Evolutionary conservation across 345 rosid species (phyloP).

Genomic region (Gossypium raimondii): DNA sequence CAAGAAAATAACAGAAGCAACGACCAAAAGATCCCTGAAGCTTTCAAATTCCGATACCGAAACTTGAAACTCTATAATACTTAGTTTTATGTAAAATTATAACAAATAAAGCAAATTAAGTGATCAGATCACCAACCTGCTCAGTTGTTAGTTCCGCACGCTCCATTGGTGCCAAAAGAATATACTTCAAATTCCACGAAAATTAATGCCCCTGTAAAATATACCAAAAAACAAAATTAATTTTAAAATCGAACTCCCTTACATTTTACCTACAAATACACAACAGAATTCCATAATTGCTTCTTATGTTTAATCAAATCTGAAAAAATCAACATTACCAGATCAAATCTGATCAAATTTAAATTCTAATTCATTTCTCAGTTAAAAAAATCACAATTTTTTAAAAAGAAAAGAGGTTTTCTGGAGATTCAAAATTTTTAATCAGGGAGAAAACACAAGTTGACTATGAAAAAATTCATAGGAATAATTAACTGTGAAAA

Average conservation of each 20-base stretch:
- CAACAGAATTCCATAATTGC: not conserved
- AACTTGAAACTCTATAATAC: not conserved
- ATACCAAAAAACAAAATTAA: not conserved
- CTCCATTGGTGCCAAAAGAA: slow-evolving; percentile 48
- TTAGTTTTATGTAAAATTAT: not conserved
- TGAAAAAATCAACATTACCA: not conserved
- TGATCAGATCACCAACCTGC: slow-evolving; percentile 51
- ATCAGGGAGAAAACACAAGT: not conserved
- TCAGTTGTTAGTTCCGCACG: slow-evolving; percentile 69
- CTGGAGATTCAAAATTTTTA: not conserved
- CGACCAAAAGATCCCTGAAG: not conserved
- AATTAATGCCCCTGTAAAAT: slow-evolving; percentile 29
- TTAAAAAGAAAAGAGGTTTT: no score
- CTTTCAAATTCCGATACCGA: not conserved
- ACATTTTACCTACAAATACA: not conserved
- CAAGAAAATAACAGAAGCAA: not conserved
- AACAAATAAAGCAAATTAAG: slow-evolving; percentile 11
- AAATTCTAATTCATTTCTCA: not conserved
- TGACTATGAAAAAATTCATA: not conserved
- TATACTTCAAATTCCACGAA: slow-evolving; percentile 25
- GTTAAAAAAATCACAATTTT: not conserved
- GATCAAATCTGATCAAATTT: slow-evolving; percentile 14
- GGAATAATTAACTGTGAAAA: not conserved
- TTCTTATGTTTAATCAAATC: not conserved
- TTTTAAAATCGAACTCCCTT: not conserved